Evolutionary conservation across 192 early-diverging fungal species (phyloP), one percentile per base, ranked within the genome.

Genomic region (Backusella tuberculispora): DNA sequence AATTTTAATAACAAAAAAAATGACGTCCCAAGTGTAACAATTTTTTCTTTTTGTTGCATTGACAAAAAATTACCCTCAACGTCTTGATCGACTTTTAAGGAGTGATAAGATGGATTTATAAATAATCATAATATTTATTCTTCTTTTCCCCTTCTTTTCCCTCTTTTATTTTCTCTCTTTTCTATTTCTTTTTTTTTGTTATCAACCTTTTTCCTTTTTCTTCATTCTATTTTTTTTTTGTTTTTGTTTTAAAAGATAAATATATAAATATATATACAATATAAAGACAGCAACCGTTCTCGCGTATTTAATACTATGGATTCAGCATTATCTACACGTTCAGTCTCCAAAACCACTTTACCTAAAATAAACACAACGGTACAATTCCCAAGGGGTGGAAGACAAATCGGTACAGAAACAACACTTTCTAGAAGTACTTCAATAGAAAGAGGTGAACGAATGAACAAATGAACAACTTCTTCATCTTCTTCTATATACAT

Each of bases 301-400:
- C 53, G 53, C 53, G 53, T 60, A 34, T 34, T 34, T 26, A 26
- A 26, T 26, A 26, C 26, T 60, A 60, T 60, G 53, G 53, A 60
- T 60, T 60, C 53, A 13, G 26, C 24, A 24, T 24, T 60, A 8
- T 60, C 53, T 60, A 26, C 53, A 60, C 53, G 24, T 12, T 12
- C 53, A 4, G 26, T 26, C 3, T 24, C 68, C 9, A 70, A 70
- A 46, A 19, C 45, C 2, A 15, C 14, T 8, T 41, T 45, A 37
- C 43, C 44, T 5, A 73, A 73, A 38, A 73, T 65, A 46, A 37
- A 73, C 24, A 64, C 63, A 15, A 60, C 53, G 1, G 72, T 73
- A 19, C 72, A 63, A n/a, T 73, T 73, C 43, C 72, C 72, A 66
- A 73, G 72, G 46, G 72, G 72, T 37, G 72, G 72, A 40, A 60